A percentile compares a stretch with the other conserved stretches of the same genome.
These are phyloP conservation scores for Microdochium bolleyi DNA, from an alignment of 2,329 filamentous ascomycete species.

Conservation along the genomic window DNA sequence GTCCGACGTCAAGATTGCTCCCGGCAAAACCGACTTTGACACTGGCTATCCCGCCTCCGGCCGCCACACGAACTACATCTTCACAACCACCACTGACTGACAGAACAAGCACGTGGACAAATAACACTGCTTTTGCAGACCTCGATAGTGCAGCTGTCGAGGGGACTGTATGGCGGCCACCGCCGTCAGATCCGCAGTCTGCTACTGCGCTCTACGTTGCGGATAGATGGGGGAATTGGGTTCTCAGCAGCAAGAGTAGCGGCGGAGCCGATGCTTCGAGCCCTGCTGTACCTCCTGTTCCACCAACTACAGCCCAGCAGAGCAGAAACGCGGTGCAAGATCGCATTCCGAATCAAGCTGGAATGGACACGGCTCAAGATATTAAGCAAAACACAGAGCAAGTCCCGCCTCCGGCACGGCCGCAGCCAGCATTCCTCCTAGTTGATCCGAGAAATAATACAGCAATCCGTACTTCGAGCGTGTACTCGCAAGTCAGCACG, in stretches of 20 bases:
- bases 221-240: slow-evolving; percentile 46
- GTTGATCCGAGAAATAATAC: slow-evolving; percentile 9
- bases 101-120: slow-evolving; percentile 34
- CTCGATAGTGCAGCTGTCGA: slow-evolving; percentile 22
- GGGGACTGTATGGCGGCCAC: slow-evolving; percentile 39
- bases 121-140: slow-evolving; percentile 21
- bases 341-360: slow-evolving; percentile 19
- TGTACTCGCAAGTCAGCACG: slow-evolving; percentile 25
- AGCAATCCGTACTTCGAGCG: slow-evolving; percentile 22
- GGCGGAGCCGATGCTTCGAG: neutral
- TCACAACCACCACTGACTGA: slow-evolving; percentile 38
- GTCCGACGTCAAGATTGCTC: slow-evolving; percentile 33
- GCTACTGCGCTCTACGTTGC: slow-evolving; percentile 40
- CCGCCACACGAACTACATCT: slow-evolving; percentile 23
- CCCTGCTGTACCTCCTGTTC: neutral
- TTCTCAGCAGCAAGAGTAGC: slow-evolving; percentile 31
- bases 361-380: slow-evolving; percentile 10
- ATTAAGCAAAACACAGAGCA: slow-evolving; percentile 12
- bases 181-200: slow-evolving; percentile 34
- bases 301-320: slow-evolving; percentile 9
- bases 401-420: slow-evolving; percentile 10
- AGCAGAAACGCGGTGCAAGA: slow-evolving; percentile 13
- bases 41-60: slow-evolving; percentile 22
- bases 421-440: slow-evolving; percentile 21
- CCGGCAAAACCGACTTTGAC: slow-evolving; percentile 36